phyloP scores from a whole-genome alignment of 2,329 filamentous ascomycete species.

The Neonectria punicea region DNA sequence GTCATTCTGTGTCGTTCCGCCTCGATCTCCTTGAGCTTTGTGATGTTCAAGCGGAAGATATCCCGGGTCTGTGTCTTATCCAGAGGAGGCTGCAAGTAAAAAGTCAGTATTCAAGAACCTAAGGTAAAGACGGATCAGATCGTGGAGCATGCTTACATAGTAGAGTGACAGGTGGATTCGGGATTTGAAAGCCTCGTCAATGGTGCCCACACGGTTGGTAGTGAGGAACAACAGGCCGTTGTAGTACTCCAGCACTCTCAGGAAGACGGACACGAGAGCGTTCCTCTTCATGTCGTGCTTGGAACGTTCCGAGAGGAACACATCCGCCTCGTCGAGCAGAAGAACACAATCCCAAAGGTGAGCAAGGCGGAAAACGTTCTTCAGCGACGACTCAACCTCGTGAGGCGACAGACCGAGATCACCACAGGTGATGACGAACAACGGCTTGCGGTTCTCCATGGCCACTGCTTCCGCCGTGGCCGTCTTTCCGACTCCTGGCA shows the following conservation, averaged over 20 bases:
- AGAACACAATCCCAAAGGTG: slow-evolving; percentile 53
- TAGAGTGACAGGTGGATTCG: slow-evolving; percentile 58
- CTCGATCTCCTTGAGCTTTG: slow-evolving; percentile 51
- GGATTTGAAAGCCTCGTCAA: slow-evolving; percentile 62
- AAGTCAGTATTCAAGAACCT: neutral
- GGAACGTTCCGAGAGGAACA: slow-evolving; percentile 47
- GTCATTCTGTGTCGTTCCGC: slow-evolving; percentile 49
- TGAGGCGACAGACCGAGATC: slow-evolving; percentile 56
- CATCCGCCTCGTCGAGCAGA: slow-evolving; percentile 51
- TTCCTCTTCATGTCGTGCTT: slow-evolving; percentile 48
- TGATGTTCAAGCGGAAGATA: slow-evolving; percentile 54
- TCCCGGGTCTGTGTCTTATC: slow-evolving; percentile 51
- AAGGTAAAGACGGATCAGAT: neutral
- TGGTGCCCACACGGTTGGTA: slow-evolving; percentile 59
- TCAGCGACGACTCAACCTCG: slow-evolving; percentile 54
- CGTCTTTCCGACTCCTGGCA: slow-evolving; percentile 61
- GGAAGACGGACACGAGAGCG: slow-evolving; percentile 55
- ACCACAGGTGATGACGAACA: slow-evolving; percentile 62
- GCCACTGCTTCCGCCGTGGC: slow-evolving; percentile 57
- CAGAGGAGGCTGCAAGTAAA: slow-evolving; percentile 45
- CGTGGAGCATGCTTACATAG: slow-evolving; percentile 43
- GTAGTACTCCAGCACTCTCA: slow-evolving; percentile 60
- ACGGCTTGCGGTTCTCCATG: slow-evolving; percentile 54
- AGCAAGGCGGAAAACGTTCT: slow-evolving; percentile 55
- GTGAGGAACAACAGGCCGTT: slow-evolving; percentile 60